phyloP scores from a whole-genome alignment of 2,329 filamentous ascomycete species.

The Xylariaceae sp. region DNA sequence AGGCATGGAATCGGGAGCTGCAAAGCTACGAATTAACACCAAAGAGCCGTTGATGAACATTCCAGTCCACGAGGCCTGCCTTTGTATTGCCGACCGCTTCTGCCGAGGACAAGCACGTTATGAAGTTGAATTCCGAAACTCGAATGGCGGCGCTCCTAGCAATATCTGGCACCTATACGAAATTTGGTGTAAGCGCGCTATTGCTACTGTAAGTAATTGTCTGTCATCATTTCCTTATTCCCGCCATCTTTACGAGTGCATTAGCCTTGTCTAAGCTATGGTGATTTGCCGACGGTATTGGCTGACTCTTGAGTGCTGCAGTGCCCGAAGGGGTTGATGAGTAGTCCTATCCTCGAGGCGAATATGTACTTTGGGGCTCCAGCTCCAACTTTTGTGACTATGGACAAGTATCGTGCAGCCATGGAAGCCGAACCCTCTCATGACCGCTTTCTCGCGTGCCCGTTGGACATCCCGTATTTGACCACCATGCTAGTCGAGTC shows the following conservation, averaged over 20 bases:
- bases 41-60: constrained; percentile 14
- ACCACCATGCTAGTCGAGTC: constrained; percentile 7
- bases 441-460: constrained; percentile 9
- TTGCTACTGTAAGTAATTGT: constrained; percentile 6
- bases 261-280: too few species aligned
- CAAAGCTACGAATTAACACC: constrained; percentile 12
- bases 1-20: neutral
- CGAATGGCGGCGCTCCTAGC: constrained; percentile 15
- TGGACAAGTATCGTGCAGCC: neutral
- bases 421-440: neutral
- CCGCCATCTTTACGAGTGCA: neutral
- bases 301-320: neutral
- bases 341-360: constrained; percentile 15
- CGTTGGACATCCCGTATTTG: neutral
- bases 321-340: neutral
- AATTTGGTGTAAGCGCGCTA: constrained; percentile 26
- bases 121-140: constrained; percentile 14
- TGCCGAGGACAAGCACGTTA: constrained; percentile 17
- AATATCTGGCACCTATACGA: constrained; percentile 26
- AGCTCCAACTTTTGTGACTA: neutral
- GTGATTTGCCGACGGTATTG: neutral
- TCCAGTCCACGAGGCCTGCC: constrained; percentile 23
- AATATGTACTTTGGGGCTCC: constrained; percentile 11
- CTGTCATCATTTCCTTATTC: neutral
- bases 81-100: constrained; percentile 16